A percentile compares a stretch with the other conserved stretches of the same genome.
phyloP scores from a whole-genome alignment of 2,329 filamentous ascomycete genomes.

The Dothiorella sarmentorum region DNA sequence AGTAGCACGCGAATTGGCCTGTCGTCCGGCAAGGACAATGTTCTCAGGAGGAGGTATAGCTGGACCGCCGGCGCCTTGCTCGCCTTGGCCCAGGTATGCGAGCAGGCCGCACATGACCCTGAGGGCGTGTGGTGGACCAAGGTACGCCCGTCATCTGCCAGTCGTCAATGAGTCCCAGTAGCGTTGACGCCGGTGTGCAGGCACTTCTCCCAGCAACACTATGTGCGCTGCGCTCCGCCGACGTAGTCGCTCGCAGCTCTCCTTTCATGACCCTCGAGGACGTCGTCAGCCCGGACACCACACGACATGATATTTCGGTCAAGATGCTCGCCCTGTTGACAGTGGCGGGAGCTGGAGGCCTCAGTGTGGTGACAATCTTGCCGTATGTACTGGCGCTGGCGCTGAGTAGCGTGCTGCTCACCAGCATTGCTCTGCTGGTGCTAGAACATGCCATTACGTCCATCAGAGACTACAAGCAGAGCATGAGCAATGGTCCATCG shows the following conservation, averaged over 20 bases:
- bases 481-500: slow-evolving; percentile 14
- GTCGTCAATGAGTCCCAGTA: slow-evolving; percentile 9
- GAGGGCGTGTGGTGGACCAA: slow-evolving; percentile 46
- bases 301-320: not conserved
- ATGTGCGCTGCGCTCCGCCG: slow-evolving; percentile 28
- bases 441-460: slow-evolving; percentile 36
- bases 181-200: slow-evolving; percentile 23
- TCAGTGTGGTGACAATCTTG: slow-evolving; percentile 2
- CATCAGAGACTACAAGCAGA: slow-evolving; percentile 22
- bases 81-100: slow-evolving; percentile 43
- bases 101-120: slow-evolving; percentile 42
- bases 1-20: slow-evolving; percentile 33
- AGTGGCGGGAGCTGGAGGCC: slow-evolving; percentile 10
- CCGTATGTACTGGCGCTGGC: slow-evolving; percentile 32
- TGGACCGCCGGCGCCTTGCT: slow-evolving; percentile 44
- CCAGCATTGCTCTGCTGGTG: slow-evolving; percentile 39
- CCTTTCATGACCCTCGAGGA: slow-evolving; percentile 26
- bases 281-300: slow-evolving; percentile 20
- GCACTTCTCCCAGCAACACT: slow-evolving; percentile 34
- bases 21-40: slow-evolving; percentile 27
- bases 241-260: slow-evolving; percentile 22
- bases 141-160: too few relatives aligned
- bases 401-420: slow-evolving; percentile 41
- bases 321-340: slow-evolving; percentile 10
- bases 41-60: slow-evolving; percentile 26